Conservation (phyloP, 2,329 filamentous ascomycete species). For the Aspergillus texensis region DNA sequence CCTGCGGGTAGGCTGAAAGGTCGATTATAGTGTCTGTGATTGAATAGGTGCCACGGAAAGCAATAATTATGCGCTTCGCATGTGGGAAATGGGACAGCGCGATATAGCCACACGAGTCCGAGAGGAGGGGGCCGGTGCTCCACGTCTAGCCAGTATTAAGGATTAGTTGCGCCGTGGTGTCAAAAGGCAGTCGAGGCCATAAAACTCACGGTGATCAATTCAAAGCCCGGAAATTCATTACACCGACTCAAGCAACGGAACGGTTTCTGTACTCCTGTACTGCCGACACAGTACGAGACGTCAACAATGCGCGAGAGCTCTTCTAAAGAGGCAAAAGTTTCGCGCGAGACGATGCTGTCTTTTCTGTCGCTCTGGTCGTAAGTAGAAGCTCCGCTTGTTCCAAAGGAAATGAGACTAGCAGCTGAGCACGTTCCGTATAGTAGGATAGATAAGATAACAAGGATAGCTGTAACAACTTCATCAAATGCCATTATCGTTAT, state of each 20-base stretch:
- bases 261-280: conserved; percentile 76
- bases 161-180: background rate
- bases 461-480: background rate
- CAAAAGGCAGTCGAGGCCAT: background rate
- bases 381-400: background rate
- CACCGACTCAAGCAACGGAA: conserved; percentile 87
- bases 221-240: conserved; percentile 76
- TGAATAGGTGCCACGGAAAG: conserved; percentile 93
- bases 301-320: conserved; percentile 90
- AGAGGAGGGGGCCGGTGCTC: conserved; percentile 84
- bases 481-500: background rate
- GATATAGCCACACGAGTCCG: conserved; percentile 92
- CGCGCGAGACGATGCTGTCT: conserved; percentile 52
- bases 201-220: conserved; percentile 64
- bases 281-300: conserved; percentile 90
- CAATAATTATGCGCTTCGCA: conserved; percentile 71
- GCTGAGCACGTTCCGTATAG: background rate
- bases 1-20: conserved; percentile 83
- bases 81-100: conserved; percentile 74
- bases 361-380: conserved; percentile 8
- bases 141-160: conserved; percentile 63
- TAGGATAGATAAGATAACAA: background rate
- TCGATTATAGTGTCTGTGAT: conserved; percentile 89
- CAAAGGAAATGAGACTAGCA: background rate
- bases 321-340: conserved; percentile 79